Percentiles rank a stretch among this genome's conserved stretches.
Conservation (phyloP, 2,329 filamentous ascomycete species). For the Pyricularia grisea region DNA sequence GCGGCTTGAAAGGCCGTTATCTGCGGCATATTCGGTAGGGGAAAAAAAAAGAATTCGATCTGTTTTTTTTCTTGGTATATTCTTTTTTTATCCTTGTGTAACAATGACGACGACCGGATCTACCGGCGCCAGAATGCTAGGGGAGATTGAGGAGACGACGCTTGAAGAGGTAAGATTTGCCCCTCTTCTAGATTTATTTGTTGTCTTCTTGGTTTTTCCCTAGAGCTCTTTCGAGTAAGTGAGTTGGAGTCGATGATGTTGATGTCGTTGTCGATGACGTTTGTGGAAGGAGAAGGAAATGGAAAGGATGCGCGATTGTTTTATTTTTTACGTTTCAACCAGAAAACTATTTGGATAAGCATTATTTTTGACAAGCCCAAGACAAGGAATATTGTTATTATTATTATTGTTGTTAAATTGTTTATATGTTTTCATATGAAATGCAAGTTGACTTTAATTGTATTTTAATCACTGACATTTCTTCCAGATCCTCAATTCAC, state of each 20-base stretch:
- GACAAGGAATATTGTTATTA: neutral
- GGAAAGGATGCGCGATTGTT: neutral
- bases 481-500: neutral
- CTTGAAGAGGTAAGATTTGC: constrained; percentile 43
- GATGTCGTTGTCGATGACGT: neutral
- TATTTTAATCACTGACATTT: neutral
- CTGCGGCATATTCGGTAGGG: constrained; percentile 2
- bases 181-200: neutral
- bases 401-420: too few species aligned
- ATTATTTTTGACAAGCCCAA: neutral
- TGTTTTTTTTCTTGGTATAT: neutral
- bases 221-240: neutral
- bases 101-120: constrained; percentile 25
- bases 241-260: neutral
- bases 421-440: neutral
- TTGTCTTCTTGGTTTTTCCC: neutral
- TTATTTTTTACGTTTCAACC: neutral
- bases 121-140: constrained; percentile 39
- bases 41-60: too few species aligned
- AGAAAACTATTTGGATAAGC: neutral
- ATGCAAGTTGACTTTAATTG: neutral
- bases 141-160: constrained; percentile 45
- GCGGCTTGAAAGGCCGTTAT: constrained; percentile 36
- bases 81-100: constrained; percentile 9
- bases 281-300: neutral